Evolutionary conservation across 78 protist genomes (phyloP).

Genomic region (Speleostelium caveatum): DNA sequence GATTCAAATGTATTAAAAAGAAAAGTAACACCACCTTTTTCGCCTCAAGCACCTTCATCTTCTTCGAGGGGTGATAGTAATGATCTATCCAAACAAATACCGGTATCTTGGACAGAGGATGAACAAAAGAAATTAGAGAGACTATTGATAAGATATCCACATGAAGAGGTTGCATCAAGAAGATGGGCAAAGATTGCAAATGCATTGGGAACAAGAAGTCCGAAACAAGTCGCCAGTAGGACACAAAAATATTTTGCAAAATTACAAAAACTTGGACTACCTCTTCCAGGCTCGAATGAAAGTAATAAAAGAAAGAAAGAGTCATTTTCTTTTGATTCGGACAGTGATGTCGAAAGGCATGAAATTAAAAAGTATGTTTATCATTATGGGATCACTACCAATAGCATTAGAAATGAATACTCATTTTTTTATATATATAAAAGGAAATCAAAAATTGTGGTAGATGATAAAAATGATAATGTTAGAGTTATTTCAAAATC

Average conservation of each 20-base stretch:
- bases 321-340: no score
- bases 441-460: no score
- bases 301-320: not conserved
- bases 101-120: conserved; percentile 72
- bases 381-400: no score
- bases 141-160: conserved; percentile 41
- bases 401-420: no score
- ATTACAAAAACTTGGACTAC: conserved; percentile 30
- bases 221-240: conserved; percentile 78
- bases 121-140: conserved; percentile 70
- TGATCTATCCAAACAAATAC: not conserved
- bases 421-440: no score
- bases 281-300: conserved; percentile 15
- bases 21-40: not conserved
- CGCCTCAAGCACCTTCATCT: not conserved
- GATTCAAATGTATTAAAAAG: not conserved
- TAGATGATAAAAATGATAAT: no score
- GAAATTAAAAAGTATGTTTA: not conserved
- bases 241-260: conserved; percentile 77
- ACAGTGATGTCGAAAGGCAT: not conserved
- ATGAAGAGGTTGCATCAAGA: conserved; percentile 65
- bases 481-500: not conserved
- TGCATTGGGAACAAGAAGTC: conserved; percentile 39
- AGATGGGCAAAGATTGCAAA: conserved; percentile 73
- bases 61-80: not conserved